Evolutionary conservation across 352 stramenopile genomes (phyloP), one percentile per base, ranked within the genome.

Genomic region (Blastocystis sp.): DNA sequence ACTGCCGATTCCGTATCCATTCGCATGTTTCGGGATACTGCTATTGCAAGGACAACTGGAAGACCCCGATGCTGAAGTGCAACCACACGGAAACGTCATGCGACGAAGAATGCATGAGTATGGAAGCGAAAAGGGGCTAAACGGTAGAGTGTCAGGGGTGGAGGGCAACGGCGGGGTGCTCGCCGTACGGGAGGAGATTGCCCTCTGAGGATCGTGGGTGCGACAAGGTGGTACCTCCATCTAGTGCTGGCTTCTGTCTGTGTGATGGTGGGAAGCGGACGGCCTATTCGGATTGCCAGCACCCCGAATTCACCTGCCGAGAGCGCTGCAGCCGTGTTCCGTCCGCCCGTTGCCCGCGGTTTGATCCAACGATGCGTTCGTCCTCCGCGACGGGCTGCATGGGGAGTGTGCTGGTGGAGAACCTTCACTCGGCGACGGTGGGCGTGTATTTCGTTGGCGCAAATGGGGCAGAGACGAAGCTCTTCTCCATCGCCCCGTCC

Each of bases 1-100:
- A 68, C 69, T 84, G 74, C 60, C 24, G 48, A 34, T 21, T 28
- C n/a, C 38, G 34, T 38, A 84, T 84, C 54, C 52, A 84, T 68
- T 45, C 74, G 10, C n/a, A 40, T 19, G 34, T 84, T 68, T 68
- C 74, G 34, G 74, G 74, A 48, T 84, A 70, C 48, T 84, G 74
- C 43, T 66, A 69, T 17, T 84, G 74, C 48, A 59, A 64, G 43
- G 74, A 84, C 48, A 84, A 84, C 38, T 84, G 74, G 74, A 62
- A 64, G 42, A 69, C 74, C 40, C 21, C 57, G 17, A 40, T 57
- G 34, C 19, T 69, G 34, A 11, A 57, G 54, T 69, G 48, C 66
- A 63, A 63, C 52, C 74, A 84, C 28, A 40, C 34, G 24, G 52
- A 24, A 28, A 68, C 60, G 24, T 59, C 74, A n/a, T 84, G 74